Base-by-base conservation (phyloP, 2,329 filamentous ascomycete genomes). In the Nemania diffusa region DNA sequence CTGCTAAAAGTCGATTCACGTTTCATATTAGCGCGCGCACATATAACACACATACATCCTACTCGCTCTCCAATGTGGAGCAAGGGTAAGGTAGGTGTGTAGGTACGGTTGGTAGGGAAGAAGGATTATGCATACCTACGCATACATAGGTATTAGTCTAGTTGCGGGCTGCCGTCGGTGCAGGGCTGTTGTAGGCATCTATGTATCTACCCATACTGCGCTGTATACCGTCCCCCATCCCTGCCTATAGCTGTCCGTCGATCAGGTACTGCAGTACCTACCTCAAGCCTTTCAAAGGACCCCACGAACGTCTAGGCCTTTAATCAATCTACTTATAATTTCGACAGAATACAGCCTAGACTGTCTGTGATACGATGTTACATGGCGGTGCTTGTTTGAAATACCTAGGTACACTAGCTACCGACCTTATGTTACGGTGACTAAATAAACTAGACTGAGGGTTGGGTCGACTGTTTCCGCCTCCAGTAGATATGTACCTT, bases 171-270 rank as follows among this genome's bases (percentile, higher is more conserved):
- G 17, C 20, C 20, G 40, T 17, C n/a, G 40, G 15, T 17, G 7
- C 40, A 44, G 40, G 40, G 40, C 40, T 44, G 40, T 44, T 44
- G 17, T 44, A 20, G 40, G 40, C 40, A n/a, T 40, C 37, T 40
- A 13, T 17, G 9, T 15, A 13, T 17, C 37, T 44, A 17, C n/a
- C 17, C 17, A 5, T 20, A 44, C 40, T 6, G 40, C n/a, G 40
- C 40, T 44, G 20, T 44, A 44, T 32, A 32, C 29, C 48, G 32
- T 27, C n/a, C 27, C 34, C 15, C 11, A 44, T 46, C 48, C 50
- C 58, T 61, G 37, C 15, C 26, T 22, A 32, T 55, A 40, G 34
- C 48, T 13, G 57, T 42, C 44, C 37, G 51, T 55, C 51, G 51
- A 55, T 55, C 51, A 55, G 29, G 51, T 55, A 55, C 29, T 15